phyloP scores from a whole-genome alignment of 1,284 basidiomycete genomes.

The Hypsizygus ulmarius region DNA sequence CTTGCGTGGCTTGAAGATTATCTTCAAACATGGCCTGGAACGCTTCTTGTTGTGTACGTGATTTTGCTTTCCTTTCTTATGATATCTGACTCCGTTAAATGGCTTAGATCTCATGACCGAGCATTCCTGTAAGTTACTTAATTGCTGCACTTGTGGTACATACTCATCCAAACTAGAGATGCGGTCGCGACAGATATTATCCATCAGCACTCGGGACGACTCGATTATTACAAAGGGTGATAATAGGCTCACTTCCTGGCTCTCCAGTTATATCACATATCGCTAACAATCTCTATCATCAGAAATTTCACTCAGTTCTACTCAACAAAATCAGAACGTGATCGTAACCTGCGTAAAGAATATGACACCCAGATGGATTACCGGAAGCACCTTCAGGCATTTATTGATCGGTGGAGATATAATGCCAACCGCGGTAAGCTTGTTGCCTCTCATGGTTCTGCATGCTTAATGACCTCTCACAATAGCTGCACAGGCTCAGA shows the following conservation, averaged over 20 bases:
- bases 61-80: background rate
- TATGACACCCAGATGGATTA: constrained; percentile 96
- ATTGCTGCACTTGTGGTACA: background rate
- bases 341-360: constrained; percentile 88
- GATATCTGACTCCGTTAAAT: constrained; percentile 8
- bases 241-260: constrained; percentile 5
- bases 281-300: constrained; percentile 12
- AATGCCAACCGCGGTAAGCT: constrained; percentile 79
- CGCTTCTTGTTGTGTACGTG: constrained; percentile 88
- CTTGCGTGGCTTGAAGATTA: constrained; percentile 93
- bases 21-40: constrained; percentile 94
- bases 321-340: constrained; percentile 95
- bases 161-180: constrained; percentile 50
- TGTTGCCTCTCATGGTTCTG: too few relatives aligned
- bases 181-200: constrained; percentile 95
- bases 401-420: constrained; percentile 96
- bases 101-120: constrained; percentile 87
- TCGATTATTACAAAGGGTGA: constrained; percentile 93
- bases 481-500: constrained; percentile 87
- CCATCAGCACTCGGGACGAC: constrained; percentile 91
- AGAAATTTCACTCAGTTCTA: constrained; percentile 99
- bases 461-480: constrained; percentile 7
- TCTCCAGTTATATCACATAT: background rate
- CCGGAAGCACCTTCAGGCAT: constrained; percentile 93
- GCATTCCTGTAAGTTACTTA: constrained; percentile 76